Evolutionary conservation across 768 basidiomycete species (phyloP).

Genomic region (Lactarius trivialis): DNA sequence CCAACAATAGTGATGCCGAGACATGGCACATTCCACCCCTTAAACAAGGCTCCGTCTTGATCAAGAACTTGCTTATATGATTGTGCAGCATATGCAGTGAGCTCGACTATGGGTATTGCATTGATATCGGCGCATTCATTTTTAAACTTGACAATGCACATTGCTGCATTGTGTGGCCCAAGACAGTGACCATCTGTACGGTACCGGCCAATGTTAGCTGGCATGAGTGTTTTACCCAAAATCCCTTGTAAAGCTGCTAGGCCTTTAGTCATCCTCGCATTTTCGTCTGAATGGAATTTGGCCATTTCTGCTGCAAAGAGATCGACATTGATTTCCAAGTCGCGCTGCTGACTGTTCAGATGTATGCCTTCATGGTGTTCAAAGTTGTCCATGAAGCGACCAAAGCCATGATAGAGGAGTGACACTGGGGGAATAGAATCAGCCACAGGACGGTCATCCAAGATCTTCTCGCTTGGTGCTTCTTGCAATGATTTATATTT

Average conservation of each 20-base stretch:
- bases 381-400: background rate
- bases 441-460: background rate
- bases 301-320: too few species aligned
- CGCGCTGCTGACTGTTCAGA: too few species aligned
- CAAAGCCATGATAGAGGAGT: background rate
- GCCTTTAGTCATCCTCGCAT: too few species aligned
- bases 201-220: too few species aligned
- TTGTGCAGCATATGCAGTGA: background rate
- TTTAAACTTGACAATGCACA: background rate
- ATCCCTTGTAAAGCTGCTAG: too few species aligned
- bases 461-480: background rate
- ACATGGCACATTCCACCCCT: background rate
- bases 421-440: background rate
- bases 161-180: background rate
- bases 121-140: background rate
- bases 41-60: background rate
- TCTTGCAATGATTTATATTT: background rate
- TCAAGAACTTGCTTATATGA: background rate
- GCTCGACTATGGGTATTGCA: background rate
- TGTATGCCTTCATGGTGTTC: too few species aligned
- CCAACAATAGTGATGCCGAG: background rate
- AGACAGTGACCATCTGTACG: background rate
- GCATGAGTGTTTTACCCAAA: too few species aligned
- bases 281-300: too few species aligned
- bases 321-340: too few species aligned